Evolutionary conservation across 345 rosid genomes (phyloP), one percentile per base, ranked within the genome.

Genomic region (Lepidium didymum): DNA sequence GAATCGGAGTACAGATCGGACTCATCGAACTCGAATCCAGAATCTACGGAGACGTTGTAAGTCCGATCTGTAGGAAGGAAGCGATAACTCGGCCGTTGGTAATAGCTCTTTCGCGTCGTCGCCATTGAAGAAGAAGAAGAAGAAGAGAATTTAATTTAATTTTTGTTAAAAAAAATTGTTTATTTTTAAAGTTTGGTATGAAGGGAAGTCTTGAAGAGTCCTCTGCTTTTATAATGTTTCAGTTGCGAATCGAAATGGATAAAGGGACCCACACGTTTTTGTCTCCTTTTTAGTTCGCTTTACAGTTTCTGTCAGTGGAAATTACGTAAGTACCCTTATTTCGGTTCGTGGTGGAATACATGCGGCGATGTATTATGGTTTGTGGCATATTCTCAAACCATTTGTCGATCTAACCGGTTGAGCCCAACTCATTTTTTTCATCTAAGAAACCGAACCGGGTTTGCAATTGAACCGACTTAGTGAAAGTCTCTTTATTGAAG

Each of bases 71-170:
- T 55, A n/a, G 72, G 35, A 38, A 77, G 82, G 63, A 70, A 74
- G 42, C 75, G 80, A 66, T 75, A 64, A 53, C n/a, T 77, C 1
- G 87, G 80, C 13, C 80, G 78, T 49, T 76, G 45, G 18, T 61
- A 66, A 11, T 77, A 77, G 35, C 61, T 33, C 9, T 81, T 86
- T 15, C 79, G 79, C 56, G 33, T 33, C 40, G 88, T 80, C 10
- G 85, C 87, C 94, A 84, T 85, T 75, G 81, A 38, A 11, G 74
- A 1, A 21, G 63, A 34, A 18, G 56, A 34, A 44, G 62, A 14
- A 41, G 42, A 7, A 7, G 3, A 19, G 13, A 52, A 51, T 14
- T 53, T 23, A 4, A 8, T 9, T 11, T 42, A 19, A 19, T 11
- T 10, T 16, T 49, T 35, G n/a, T n/a, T n/a, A n/a, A n/a, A n/a